Percentiles rank a stretch among this genome's conserved stretches.
Conservation (phyloP, 2,329 filamentous ascomycete species). For the Ceratocystis colombiana region DNA sequence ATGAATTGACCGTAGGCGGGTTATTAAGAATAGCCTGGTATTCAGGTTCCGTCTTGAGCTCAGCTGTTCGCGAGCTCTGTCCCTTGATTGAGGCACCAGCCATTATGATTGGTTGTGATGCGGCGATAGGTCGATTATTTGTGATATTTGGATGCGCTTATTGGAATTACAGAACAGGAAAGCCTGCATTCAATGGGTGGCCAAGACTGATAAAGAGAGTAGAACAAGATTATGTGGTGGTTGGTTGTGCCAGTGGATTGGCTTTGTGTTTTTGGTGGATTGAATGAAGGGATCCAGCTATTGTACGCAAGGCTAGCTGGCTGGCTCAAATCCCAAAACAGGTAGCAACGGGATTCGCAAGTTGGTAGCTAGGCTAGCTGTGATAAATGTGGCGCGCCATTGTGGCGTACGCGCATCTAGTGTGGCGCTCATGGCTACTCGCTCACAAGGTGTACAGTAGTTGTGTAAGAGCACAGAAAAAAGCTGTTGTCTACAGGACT, state of each 20-base stretch:
- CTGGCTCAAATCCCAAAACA: slow-evolving; percentile 21
- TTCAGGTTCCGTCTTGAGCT: slow-evolving; percentile 63
- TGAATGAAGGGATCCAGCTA: slow-evolving; percentile 10
- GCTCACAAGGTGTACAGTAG: too few relatives aligned
- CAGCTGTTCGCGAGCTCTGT: slow-evolving; percentile 16
- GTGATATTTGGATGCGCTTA: background rate
- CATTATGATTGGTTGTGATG: slow-evolving; percentile 32
- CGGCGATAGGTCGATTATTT: background rate
- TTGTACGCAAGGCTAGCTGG: slow-evolving; percentile 24
- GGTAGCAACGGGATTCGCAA: slow-evolving; percentile 26
- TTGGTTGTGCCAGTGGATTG: background rate
- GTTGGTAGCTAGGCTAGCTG: background rate
- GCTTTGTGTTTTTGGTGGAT: slow-evolving; percentile 18
- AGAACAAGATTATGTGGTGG: slow-evolving; percentile 13
- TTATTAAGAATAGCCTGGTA: slow-evolving; percentile 86
- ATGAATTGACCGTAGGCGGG: slow-evolving; percentile 64
- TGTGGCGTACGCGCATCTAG: too few relatives aligned
- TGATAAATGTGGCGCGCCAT: background rate
- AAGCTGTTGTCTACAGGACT: too few relatives aligned
- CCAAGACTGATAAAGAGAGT: slow-evolving; percentile 3
- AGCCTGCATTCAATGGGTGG: background rate
- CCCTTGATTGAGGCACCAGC: slow-evolving; percentile 58
- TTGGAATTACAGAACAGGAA: background rate
- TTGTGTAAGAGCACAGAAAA: too few relatives aligned
- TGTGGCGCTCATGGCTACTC: slow-evolving; percentile 6